phyloP scores from a whole-genome alignment of 1,284 basidiomycete genomes.

The Melampsora larici-populina region DNA sequence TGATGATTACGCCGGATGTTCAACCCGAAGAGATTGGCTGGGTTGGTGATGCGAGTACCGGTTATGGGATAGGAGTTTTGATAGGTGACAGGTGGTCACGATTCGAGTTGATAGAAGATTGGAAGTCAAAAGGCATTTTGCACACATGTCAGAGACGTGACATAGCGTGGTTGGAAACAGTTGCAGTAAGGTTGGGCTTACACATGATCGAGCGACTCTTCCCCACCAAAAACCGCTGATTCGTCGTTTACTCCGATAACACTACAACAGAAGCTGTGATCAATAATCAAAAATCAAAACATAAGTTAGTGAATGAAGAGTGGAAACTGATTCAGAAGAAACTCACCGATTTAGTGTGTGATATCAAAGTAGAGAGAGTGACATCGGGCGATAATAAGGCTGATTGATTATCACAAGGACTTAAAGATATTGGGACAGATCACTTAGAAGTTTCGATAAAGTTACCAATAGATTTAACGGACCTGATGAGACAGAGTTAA shows the following conservation, averaged over 20 bases:
- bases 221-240: background rate
- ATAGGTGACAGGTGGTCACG: background rate
- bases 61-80: background rate
- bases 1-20: too few relatives aligned
- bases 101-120: background rate
- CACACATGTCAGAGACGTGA: too few relatives aligned
- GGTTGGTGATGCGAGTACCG: constrained; percentile 8
- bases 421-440: too few relatives aligned
- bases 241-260: too few relatives aligned
- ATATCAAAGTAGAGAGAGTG: background rate
- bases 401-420: background rate
- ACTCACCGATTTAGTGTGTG: background rate
- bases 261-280: constrained; percentile 10
- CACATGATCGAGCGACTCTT: too few relatives aligned
- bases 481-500: too few relatives aligned
- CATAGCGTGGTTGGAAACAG: constrained; percentile 4
- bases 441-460: too few relatives aligned
- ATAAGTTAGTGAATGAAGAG: background rate
- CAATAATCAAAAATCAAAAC: constrained; percentile 1
- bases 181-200: background rate
- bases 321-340: constrained; percentile 7
- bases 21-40: background rate
- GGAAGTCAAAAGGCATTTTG: too few relatives aligned
- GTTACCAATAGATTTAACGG: too few relatives aligned
- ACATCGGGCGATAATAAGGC: constrained; percentile 1